Evolutionary conservation across 1,139 yeast genomes (phyloP), one percentile per base, ranked within the genome.

Genomic region (Debaryomycetaceae sp.): DNA sequence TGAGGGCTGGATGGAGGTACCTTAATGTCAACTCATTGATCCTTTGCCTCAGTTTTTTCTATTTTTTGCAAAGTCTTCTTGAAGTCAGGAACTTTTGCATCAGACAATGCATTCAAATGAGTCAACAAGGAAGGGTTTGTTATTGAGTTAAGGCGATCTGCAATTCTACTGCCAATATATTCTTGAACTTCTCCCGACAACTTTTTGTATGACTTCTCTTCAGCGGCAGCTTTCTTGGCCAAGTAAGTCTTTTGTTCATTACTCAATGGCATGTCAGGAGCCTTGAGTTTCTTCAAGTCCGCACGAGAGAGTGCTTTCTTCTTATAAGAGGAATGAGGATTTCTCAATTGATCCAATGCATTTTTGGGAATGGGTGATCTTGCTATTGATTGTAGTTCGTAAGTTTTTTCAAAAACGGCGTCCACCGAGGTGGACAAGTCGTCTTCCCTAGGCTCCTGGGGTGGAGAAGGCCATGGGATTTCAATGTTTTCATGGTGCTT

Each of bases 391-490:
- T 83, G 84, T 34, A 87, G 83, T 65, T 81, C 87, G 63, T 75
- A 87, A 5, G 97, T 83, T 62, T 88, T 84, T 54, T 83, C 88
- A 48, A 82, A 78, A 2, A 80, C 95, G 1, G 69, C 67, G 6
- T 76, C 83, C 39, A 81, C 78, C 9, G 66, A 63, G 0, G 97
- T 88, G 3, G 78, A 69, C 45, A 81, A 67, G 11, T 65, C 65
- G 42, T 86, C 88, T 45, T 83, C 87, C 52, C 77, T 78, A 2
- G 65, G 58, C n/a, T 71, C 67, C 6, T 76, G 72, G 34, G 81
- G 84, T 2, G 96, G 96, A 52, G 81, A 78, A 38, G 98, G 98
- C 95, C 96, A 91, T 45, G 98, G 97, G 44, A 91, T 81, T 40
- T 81, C 80, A 46, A 88, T 69, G 41, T 78, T 74, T 37, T 80